A percentile compares a stretch with the other conserved stretches of the same genome.
These are phyloP conservation scores for Phaeotremella skinneri DNA, from an alignment of 768 basidiomycete genomes.

Conservation along the genomic window DNA sequence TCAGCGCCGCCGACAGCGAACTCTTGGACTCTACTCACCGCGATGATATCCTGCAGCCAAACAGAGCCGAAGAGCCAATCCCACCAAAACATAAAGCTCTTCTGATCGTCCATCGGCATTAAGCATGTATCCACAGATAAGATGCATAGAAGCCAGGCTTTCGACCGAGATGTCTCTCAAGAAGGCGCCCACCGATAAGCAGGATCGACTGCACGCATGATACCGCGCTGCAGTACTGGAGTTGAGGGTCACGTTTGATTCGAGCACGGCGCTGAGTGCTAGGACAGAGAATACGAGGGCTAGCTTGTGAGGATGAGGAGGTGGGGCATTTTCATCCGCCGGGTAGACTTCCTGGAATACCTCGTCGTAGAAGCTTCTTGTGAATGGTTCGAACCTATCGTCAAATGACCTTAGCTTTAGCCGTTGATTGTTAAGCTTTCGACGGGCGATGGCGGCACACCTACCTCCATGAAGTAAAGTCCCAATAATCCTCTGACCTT, in stretches of 20 bases:
- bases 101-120: constrained; percentile 5
- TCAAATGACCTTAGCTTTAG: too few relatives aligned
- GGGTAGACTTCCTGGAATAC: not conserved
- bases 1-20: not conserved
- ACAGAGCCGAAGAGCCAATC: not conserved
- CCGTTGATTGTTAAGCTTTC: not conserved
- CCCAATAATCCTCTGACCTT: not conserved
- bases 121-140: constrained; percentile 2
- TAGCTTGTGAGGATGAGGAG: not conserved
- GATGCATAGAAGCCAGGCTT: constrained; percentile 3
- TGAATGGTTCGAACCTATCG: constrained; percentile 1
- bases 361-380: not conserved
- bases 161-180: constrained; percentile 5
- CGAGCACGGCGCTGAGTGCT: not conserved
- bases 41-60: constrained; percentile 7
- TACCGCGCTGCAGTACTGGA: not conserved
- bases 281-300: not conserved
- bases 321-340: not conserved
- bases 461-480: not conserved
- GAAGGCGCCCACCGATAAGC: not conserved
- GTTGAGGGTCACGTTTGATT: not conserved
- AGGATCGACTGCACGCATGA: not conserved
- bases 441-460: not conserved
- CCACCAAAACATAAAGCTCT: constrained; percentile 6
- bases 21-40: not conserved